Evolutionary conservation across 192 early-diverging fungal genomes (phyloP).

Genomic region (Linnemannia exigua): DNA sequence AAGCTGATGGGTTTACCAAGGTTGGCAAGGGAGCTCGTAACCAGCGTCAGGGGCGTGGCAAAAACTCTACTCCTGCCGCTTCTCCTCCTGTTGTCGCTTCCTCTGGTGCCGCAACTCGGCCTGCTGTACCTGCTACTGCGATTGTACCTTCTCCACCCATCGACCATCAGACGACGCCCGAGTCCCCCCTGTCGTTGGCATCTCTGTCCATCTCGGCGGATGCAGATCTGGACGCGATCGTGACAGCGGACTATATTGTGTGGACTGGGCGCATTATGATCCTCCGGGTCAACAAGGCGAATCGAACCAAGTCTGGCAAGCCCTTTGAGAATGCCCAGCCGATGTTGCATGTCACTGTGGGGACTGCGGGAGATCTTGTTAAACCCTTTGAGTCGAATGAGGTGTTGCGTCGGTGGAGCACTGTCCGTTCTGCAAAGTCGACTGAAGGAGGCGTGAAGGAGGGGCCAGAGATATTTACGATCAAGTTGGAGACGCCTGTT

Average conservation of each 20-base stretch:
- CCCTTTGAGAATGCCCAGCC: slow-evolving; percentile 24
- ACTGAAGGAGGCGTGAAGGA: not conserved
- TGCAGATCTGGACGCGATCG: slow-evolving; percentile 37
- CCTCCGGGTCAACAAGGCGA: slow-evolving; percentile 34
- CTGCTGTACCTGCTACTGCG: not conserved
- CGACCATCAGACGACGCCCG: not conserved
- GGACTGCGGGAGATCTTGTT: slow-evolving; percentile 48
- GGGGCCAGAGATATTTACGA: slow-evolving; percentile 12
- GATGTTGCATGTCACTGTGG: slow-evolving; percentile 60
- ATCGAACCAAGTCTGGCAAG: slow-evolving; percentile 13
- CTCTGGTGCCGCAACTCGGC: not conserved
- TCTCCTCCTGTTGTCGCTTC: not conserved
- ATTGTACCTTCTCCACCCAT: not conserved
- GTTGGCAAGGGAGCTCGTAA: not conserved
- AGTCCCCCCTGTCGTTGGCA: not conserved
- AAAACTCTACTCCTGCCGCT: not conserved
- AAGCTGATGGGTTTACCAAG: not conserved
- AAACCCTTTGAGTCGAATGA: slow-evolving; percentile 58
- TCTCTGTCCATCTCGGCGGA: not conserved
- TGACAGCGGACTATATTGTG: slow-evolving; percentile 64
- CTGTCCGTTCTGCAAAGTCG: not conserved
- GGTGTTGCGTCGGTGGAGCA: slow-evolving; percentile 39
- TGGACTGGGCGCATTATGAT: slow-evolving; percentile 60
- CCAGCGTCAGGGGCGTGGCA: not conserved
- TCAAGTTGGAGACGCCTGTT: slow-evolving; percentile 29